Percentiles rank a stretch among this genome's conserved stretches.
phyloP scores from a whole-genome alignment of 768 basidiomycete genomes.

The Hortiboletus flavorubellus region DNA sequence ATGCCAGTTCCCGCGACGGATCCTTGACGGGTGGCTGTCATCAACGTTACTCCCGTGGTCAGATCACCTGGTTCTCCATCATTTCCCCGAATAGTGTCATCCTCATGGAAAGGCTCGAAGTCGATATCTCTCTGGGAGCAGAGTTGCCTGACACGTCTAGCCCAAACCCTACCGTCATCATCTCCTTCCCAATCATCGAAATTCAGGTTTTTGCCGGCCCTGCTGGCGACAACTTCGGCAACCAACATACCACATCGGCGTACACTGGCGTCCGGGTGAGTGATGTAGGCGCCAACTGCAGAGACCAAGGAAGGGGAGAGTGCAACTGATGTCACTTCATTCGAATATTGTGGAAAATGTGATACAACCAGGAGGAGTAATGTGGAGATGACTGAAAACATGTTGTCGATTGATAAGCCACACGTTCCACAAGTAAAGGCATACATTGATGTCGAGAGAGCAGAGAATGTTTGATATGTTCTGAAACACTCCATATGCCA shows the following conservation, averaged over 20 bases:
- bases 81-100: constrained; percentile 1
- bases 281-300: constrained; percentile 71
- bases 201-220: constrained; percentile 60
- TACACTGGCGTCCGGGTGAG: constrained; percentile 69
- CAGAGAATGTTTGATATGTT: constrained; percentile 78
- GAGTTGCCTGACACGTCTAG: constrained; percentile 54
- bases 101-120: constrained; percentile 31
- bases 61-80: constrained; percentile 11
- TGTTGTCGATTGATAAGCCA: neutral
- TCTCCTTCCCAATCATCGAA: constrained; percentile 87
- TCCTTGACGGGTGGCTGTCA: neutral
- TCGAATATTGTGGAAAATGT: constrained; percentile 54
- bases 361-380: constrained; percentile 65
- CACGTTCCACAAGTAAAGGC: constrained; percentile 26
- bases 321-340: constrained; percentile 43
- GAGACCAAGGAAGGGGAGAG: constrained; percentile 60
- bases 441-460: constrained; percentile 73
- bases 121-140: constrained; percentile 51
- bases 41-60: constrained; percentile 10
- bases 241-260: constrained; percentile 91
- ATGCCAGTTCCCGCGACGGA: neutral
- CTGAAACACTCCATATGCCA: constrained; percentile 69
- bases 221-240: constrained; percentile 73
- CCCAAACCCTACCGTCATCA: constrained; percentile 63
- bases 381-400: constrained; percentile 62